Base-by-base conservation (phyloP, 345 rosid species). In the Xanthoceras sorbifolium region DNA sequence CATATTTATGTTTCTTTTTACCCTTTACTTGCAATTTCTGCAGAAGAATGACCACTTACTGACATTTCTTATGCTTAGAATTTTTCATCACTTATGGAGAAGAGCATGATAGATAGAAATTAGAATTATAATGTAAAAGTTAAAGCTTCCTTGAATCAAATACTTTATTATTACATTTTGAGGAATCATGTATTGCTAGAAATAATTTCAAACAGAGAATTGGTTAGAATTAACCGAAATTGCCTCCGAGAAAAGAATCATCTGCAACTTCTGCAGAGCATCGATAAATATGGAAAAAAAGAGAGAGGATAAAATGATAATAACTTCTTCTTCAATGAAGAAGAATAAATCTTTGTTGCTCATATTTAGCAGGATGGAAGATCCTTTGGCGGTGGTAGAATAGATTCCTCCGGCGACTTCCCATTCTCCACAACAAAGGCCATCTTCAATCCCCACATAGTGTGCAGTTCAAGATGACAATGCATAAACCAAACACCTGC, bases 361-460 rank as follows among this genome's bases (percentile, higher is more conserved):
- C 11, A 40, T 26, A 34, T 69, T 72, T 84, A 87, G 74, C 91
- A 89, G 0, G 83, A 72, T 15, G 89, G 89, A 78, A 87, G 88
- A 55, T 85, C 91, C 69, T 79, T 82, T 2, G 91, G 88, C 1
- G 88, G 93, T 44, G 90, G 85, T 18, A 76, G 66, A 61, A 87
- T 64, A 0, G 88, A 83, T 72, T 84, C 77, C 60, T 84, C 84
- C 2, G 82, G 80, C 6, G 75, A 77, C 2, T 86, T 79, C 22
- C 91, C 93, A n/a, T 87, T 83, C 77, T 87, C 84, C 0, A 87
- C 85, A 1, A 87, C 82, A 20, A 89, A 87, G 42, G 89, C 87
- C 93, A 89, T 87, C 76, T 87, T 87, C 68, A 84, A n/a, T 64
- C 89, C 89, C 90, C 89, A 87, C 85, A 82, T 81, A 6, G 87